Evolutionary conservation across 805 yeast species (phyloP), one percentile per base, ranked within the genome.

Genomic region (Nakazawaea wyomingensis): DNA sequence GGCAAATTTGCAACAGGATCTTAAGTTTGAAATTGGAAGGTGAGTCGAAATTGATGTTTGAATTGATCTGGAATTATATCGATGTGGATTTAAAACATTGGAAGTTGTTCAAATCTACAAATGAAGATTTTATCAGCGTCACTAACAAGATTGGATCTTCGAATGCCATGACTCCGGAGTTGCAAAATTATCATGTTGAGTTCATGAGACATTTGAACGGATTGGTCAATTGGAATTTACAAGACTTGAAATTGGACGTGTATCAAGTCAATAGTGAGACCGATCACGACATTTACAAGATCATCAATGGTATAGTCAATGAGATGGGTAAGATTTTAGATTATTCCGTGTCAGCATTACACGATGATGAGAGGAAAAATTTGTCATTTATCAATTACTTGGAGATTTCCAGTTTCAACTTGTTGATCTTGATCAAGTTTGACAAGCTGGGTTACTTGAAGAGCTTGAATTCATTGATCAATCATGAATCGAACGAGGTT

Each of bases 1-100:
- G 45, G 45, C 20, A 30, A 16, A 42, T 42, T 18, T 36, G 36
- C 20, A 13, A 36, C 28, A 36, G 36, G 11, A 36, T 42, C 22
- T 26, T 42, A 11, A 24, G 8, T 14, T 30, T 42, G 28, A 30
- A 22, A 22, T 17, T 42, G 4, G 37, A 36, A 14, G 45, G 45
- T 10, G 45, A 42, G 19, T 30, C 45, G 5, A 22, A 42, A 18
- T 31, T 42, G 29, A 42, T 42, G 45, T 42, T 42, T 20, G 22
- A 42, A 4, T 42, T 42, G 45, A 32, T 42, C 16, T 42, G 40
- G 45, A 31, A 31, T 8, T 32, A 42, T n/a, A 5, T 36, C 33
- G 9, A 14, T 18, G 33, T 22, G 16, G 45, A 42, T 31, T 24
- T 42, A 5, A 22, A 20, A 30, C 31, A 31, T 22, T 42, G 45